Evolutionary conservation across 441 rosid genomes (phyloP).

Genomic region (Kokia cookei): DNA sequence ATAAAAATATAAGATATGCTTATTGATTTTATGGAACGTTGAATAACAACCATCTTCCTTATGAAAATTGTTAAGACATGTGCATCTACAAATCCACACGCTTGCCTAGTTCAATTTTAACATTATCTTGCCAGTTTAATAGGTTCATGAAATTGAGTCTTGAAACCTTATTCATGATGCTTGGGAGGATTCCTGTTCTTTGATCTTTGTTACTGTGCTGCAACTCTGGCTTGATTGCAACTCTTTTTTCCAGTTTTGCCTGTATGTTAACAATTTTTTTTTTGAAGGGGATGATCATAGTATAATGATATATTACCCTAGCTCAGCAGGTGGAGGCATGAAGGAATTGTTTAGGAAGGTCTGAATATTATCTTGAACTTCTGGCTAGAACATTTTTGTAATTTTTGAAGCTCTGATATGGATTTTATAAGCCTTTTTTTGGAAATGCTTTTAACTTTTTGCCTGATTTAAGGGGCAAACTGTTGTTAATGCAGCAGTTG

Average conservation of each 20-base stretch:
- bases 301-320: conserved; percentile 98
- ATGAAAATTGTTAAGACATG: background rate
- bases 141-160: background rate
- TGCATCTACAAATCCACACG: background rate
- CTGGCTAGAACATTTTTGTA: background rate
- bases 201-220: background rate
- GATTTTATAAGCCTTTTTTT: background rate
- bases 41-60: background rate
- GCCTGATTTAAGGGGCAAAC: background rate
- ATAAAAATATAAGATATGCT: background rate
- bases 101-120: background rate
- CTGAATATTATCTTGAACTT: conserved; percentile 1
- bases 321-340: conserved; percentile 99
- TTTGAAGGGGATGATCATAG: conserved; percentile 93
- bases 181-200: background rate
- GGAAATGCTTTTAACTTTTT: background rate
- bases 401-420: background rate
- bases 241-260: conserved; percentile 9
- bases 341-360: conserved; percentile 99
- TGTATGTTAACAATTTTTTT: conserved; percentile 13
- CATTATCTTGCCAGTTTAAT: background rate
- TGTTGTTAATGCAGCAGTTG: background rate
- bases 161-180: background rate
- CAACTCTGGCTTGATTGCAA: background rate
- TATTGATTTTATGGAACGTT: background rate